A percentile compares a stretch with the other conserved stretches of the same genome.
phyloP scores from a whole-genome alignment of 805 yeast species.

The Wickerhamiella australiensis region DNA sequence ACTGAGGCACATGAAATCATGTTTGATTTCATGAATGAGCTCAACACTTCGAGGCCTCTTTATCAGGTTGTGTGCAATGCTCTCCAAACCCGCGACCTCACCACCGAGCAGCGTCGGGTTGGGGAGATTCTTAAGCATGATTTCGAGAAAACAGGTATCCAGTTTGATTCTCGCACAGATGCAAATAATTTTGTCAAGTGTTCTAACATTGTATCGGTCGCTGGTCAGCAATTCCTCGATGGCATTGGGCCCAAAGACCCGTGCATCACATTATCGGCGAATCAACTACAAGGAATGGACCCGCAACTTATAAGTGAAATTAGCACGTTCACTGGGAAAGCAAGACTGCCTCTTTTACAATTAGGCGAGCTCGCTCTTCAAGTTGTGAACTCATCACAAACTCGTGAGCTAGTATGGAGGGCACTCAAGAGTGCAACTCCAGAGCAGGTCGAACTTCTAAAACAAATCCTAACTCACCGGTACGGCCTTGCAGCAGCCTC shows the following conservation, averaged over 20 bases:
- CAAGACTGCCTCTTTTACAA: conserved; percentile 49
- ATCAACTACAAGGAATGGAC: conserved; percentile 27
- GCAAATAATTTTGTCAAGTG: conserved; percentile 49
- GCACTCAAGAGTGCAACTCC: conserved; percentile 54
- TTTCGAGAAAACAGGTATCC: conserved; percentile 82
- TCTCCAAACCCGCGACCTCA: conserved; percentile 36
- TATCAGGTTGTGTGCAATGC: conserved; percentile 49
- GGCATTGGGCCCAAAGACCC: conserved; percentile 30
- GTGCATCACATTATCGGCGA: conserved; percentile 18
- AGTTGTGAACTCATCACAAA: conserved; percentile 40
- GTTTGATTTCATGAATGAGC: conserved; percentile 86
- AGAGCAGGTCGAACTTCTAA: conserved; percentile 49
- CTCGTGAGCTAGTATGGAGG: conserved; percentile 63
- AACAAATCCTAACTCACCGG: conserved; percentile 49
- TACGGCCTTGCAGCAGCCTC: conserved; percentile 60
- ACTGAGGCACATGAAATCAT: conserved; percentile 76
- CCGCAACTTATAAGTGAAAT: conserved; percentile 24
- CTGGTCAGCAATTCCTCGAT: conserved; percentile 66
- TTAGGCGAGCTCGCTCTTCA: conserved; percentile 55
- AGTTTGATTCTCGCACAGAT: conserved; percentile 53
- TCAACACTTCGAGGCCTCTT: conserved; percentile 71
- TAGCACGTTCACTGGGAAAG: conserved; percentile 25
- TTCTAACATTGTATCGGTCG: conserved; percentile 66
- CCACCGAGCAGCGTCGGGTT: conserved; percentile 67
- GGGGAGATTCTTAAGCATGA: conserved; percentile 72